Percentiles rank a stretch among this genome's conserved stretches.
Evolutionary conservation across 768 basidiomycete species (phyloP).

Genomic region (Collybia nuda): DNA sequence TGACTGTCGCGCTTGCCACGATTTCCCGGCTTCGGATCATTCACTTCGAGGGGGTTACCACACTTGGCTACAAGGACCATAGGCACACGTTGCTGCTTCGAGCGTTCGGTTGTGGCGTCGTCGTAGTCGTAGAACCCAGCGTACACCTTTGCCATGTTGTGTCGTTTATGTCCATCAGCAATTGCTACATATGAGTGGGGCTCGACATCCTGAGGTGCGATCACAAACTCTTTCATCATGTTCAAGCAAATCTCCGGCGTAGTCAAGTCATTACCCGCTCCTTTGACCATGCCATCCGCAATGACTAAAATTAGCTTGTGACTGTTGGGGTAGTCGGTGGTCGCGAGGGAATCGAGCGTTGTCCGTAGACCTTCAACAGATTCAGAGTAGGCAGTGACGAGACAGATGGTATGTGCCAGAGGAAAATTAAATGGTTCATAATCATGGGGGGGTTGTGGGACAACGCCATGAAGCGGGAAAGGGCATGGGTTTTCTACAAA

Average conservation of each 20-base stretch:
- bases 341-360: conserved; percentile 96
- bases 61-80: conserved; percentile 95
- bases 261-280: conserved; percentile 82
- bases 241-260: conserved; percentile 92
- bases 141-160: conserved; percentile 99
- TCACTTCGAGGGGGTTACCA: conserved; percentile 89
- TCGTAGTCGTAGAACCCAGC: conserved; percentile 98
- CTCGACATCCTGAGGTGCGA: conserved; percentile 81
- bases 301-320: conserved; percentile 96
- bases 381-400: conserved; percentile 98
- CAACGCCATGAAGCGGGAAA: conserved; percentile 88
- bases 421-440: conserved; percentile 97
- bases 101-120: conserved; percentile 80
- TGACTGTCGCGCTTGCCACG: conserved; percentile 99
- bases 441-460: conserved; percentile 89
- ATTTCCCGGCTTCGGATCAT: conserved; percentile 93
- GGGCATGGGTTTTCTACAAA: conserved; percentile 71
- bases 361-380: conserved; percentile 95
- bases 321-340: conserved; percentile 97
- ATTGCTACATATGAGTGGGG: conserved; percentile 97
- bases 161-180: conserved; percentile 98
- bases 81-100: conserved; percentile 96
- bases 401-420: conserved; percentile 88
- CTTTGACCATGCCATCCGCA: conserved; percentile 98
- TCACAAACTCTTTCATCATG: conserved; percentile 97